Conservation (phyloP, 2,329 filamentous ascomycete genomes). For the Fusarium nematophilum region DNA sequence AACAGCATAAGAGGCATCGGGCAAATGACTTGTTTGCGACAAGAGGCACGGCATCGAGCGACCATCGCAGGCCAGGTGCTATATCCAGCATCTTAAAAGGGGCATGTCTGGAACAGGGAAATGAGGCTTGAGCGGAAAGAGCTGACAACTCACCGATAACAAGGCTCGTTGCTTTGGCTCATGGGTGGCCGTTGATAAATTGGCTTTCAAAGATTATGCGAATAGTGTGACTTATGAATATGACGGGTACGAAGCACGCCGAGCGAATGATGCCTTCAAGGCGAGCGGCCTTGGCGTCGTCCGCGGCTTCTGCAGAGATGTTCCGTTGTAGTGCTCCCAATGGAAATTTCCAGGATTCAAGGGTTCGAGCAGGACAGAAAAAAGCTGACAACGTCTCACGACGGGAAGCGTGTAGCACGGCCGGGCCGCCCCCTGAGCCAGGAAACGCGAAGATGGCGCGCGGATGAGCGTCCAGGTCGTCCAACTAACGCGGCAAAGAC, state of each 20-base stretch:
- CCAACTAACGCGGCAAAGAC: slow-evolving; percentile 4
- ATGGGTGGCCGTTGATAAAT: slow-evolving; percentile 1
- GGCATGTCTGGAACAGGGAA: slow-evolving; percentile 25
- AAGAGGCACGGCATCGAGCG: slow-evolving; percentile 10
- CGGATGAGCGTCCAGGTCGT: slow-evolving; percentile 25
- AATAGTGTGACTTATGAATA: slow-evolving; percentile 38
- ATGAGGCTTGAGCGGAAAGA: slow-evolving; percentile 29
- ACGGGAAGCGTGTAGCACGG: slow-evolving; percentile 30
- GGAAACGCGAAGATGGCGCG: slow-evolving; percentile 26
- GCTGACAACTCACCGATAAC: slow-evolving; percentile 28
- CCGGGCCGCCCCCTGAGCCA: slow-evolving; percentile 38
- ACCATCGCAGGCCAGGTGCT: slow-evolving; percentile 19
- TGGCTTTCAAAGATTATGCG: slow-evolving; percentile 13
- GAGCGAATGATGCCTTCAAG: slow-evolving; percentile 16
- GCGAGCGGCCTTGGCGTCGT: slow-evolving; percentile 18
- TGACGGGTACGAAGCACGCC: slow-evolving; percentile 12
- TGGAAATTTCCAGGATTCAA: slow-evolving; percentile 22
- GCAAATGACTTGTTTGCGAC: slow-evolving; percentile 19
- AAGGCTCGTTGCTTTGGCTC: slow-evolving; percentile 14
- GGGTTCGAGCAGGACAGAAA: slow-evolving; percentile 31
- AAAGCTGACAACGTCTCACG: slow-evolving; percentile 40
- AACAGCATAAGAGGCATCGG: slow-evolving; percentile 22
- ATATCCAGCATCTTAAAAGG: slow-evolving; percentile 21
- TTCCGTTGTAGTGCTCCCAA: slow-evolving; percentile 14
- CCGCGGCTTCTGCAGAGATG: slow-evolving; percentile 22